A percentile compares a stretch with the other conserved stretches of the same genome.
Conservation (phyloP, 1,139 yeast species). For the Zygosaccharomyces pseudobailii region DNA sequence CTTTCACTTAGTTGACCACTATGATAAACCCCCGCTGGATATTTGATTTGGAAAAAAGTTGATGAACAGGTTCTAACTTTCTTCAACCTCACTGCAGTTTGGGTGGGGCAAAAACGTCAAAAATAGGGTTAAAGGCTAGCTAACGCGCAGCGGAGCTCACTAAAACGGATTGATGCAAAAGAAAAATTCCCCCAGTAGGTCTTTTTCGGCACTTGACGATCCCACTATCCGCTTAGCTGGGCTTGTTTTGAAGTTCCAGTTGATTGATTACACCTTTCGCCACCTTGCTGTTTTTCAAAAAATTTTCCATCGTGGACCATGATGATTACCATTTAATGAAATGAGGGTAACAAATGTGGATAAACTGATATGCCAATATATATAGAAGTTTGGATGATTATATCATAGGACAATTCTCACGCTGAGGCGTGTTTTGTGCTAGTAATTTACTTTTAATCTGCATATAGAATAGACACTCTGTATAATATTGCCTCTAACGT, state of each 20-base stretch:
- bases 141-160: conserved; percentile 7
- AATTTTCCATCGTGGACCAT: conserved; percentile 4
- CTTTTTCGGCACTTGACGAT: conserved; percentile 8
- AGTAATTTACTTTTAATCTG: neutral
- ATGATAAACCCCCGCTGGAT: neutral
- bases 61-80: neutral
- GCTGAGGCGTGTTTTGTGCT: neutral
- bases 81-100: neutral
- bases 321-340: neutral
- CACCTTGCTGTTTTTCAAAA: conserved; percentile 7
- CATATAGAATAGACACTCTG: no score
- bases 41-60: neutral
- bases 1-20: conserved; percentile 1
- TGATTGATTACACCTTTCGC: conserved; percentile 6
- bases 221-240: conserved; percentile 3
- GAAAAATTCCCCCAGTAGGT: conserved; percentile 12
- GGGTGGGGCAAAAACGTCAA: conserved; percentile 1
- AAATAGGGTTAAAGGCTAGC: neutral
- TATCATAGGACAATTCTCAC: no score
- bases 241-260: neutral
- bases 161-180: conserved; percentile 9
- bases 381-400: no score
- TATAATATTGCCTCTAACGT: no score
- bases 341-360: conserved; percentile 3
- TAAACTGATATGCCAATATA: neutral